A percentile compares a stretch with the other conserved stretches of the same genome.
Conservation (phyloP, 345 rosid species). For the Salix suchowensis region DNA sequence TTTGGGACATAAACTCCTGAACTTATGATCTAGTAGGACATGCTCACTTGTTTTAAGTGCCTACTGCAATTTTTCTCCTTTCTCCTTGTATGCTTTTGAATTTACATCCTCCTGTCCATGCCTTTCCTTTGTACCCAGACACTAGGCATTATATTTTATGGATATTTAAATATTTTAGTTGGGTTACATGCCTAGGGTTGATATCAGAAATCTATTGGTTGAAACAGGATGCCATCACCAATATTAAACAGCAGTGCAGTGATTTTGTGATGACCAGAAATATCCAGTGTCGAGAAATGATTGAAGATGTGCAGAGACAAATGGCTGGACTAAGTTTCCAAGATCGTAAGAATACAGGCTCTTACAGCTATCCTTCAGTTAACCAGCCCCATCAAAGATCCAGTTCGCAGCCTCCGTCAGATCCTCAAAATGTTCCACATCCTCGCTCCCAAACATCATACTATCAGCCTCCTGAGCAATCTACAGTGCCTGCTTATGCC, state of each 20-base stretch:
- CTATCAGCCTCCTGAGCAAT: constrained; percentile 71
- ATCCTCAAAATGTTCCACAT: constrained; percentile 44
- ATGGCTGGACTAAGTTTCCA: constrained; percentile 90
- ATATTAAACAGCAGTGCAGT: constrained; percentile 93
- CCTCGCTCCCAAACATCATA: constrained; percentile 50
- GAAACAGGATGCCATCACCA: constrained; percentile 88
- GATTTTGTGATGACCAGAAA: constrained; percentile 96
- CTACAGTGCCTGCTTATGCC: constrained; percentile 48
- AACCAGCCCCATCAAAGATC: constrained; percentile 56
- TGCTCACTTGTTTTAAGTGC: not conserved
- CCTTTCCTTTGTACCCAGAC: not conserved
- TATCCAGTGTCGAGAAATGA: constrained; percentile 97
- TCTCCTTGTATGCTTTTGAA: not conserved
- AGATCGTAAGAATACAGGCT: constrained; percentile 58
- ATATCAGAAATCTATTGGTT: not conserved
- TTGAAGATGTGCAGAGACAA: constrained; percentile 88
- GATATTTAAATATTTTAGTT: not conserved
- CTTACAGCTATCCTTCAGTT: constrained; percentile 59
- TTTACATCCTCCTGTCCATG: not conserved
- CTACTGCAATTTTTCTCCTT: not conserved
- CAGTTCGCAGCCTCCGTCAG: constrained; percentile 40
- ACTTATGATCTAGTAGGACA: not conserved
- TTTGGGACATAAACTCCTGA: not conserved
- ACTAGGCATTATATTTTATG: not conserved
- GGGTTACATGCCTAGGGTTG: not conserved